Percentiles rank a stretch among this genome's conserved stretches.
Evolutionary conservation across 768 basidiomycete species (phyloP).

Genomic region (Cyathus striatus): DNA sequence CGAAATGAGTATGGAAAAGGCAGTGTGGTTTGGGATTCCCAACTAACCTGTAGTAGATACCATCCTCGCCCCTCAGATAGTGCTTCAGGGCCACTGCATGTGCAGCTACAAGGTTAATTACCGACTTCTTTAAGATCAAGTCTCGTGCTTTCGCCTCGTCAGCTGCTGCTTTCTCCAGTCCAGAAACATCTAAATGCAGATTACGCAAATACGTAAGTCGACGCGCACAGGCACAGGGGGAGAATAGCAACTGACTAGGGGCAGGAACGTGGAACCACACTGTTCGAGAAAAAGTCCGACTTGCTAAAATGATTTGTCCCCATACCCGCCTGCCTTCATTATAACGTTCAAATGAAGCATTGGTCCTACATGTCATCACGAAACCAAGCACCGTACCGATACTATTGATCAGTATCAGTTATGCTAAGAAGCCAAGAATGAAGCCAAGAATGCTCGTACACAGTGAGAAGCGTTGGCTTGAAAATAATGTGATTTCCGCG

Average conservation of each 20-base stretch:
- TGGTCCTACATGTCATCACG: slow-evolving; percentile 67
- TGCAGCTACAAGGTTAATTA: slow-evolving; percentile 63
- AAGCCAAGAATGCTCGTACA: slow-evolving; percentile 35
- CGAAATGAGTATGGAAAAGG: not conserved
- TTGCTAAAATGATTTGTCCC: slow-evolving; percentile 60
- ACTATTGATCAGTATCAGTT: slow-evolving; percentile 15
- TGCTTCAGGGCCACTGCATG: slow-evolving; percentile 65
- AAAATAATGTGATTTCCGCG: slow-evolving; percentile 34
- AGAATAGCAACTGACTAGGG: not conserved
- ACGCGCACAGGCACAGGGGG: not conserved
- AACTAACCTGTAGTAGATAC: slow-evolving; percentile 39
- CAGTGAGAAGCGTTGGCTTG: slow-evolving; percentile 57
- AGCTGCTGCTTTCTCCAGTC: slow-evolving; percentile 10
- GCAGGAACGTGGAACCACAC: slow-evolving; percentile 68
- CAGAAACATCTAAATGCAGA: slow-evolving; percentile 13
- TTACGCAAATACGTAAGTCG: not conserved
- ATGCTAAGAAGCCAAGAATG: slow-evolving; percentile 1
- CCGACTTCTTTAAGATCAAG: slow-evolving; percentile 64
- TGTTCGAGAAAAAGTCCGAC: slow-evolving; percentile 52
- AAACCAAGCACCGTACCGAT: slow-evolving; percentile 70
- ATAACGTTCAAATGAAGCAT: slow-evolving; percentile 71
- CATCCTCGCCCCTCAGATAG: slow-evolving; percentile 59
- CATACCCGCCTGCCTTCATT: slow-evolving; percentile 68
- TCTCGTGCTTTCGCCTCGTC: slow-evolving; percentile 36
- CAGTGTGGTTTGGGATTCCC: not conserved